Conservation (phyloP, 2,329 filamentous ascomycete genomes). For the Aspergillus glaucus region DNA sequence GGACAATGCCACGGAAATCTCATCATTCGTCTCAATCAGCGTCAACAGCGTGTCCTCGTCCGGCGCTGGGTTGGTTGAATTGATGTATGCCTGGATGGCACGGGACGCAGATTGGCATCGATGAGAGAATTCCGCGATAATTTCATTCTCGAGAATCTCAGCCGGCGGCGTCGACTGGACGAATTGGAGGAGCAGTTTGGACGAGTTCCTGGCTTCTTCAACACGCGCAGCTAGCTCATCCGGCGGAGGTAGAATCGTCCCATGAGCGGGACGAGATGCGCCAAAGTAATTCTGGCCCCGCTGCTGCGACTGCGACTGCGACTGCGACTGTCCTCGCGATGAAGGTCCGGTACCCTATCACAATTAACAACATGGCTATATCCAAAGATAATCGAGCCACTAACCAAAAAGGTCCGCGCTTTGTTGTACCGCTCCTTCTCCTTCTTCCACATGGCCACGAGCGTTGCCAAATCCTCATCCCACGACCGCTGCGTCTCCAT, state of each 20-base stretch:
- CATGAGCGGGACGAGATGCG: constrained; percentile 42
- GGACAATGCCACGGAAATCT: constrained; percentile 72
- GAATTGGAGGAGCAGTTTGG: constrained; percentile 85
- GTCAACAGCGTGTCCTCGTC: constrained; percentile 93
- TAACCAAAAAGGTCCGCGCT: not conserved
- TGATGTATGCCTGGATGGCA: constrained; percentile 81
- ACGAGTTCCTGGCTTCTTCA: constrained; percentile 84
- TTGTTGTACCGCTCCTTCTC: constrained; percentile 53
- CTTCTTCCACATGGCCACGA: constrained; percentile 83
- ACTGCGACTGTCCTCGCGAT: constrained; percentile 1
- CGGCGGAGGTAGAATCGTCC: constrained; percentile 54
- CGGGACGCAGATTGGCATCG: constrained; percentile 75
- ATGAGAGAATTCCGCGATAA: constrained; percentile 85
- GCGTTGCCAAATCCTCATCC: constrained; percentile 64
- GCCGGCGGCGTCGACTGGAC: constrained; percentile 73
- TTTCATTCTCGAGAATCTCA: constrained; percentile 75
- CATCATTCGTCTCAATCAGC: constrained; percentile 90
- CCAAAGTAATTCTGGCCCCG: constrained; percentile 11
- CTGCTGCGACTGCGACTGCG: constrained; percentile 21
- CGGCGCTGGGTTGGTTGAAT: constrained; percentile 67
- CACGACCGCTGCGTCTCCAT: constrained; percentile 66
- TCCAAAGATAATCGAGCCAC: not conserved
- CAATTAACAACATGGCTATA: not conserved
- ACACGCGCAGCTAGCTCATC: constrained; percentile 75
- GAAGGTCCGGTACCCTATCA: not conserved